Conservation (phyloP, 805 yeast genomes). For the Kuraishia hungarica region DNA sequence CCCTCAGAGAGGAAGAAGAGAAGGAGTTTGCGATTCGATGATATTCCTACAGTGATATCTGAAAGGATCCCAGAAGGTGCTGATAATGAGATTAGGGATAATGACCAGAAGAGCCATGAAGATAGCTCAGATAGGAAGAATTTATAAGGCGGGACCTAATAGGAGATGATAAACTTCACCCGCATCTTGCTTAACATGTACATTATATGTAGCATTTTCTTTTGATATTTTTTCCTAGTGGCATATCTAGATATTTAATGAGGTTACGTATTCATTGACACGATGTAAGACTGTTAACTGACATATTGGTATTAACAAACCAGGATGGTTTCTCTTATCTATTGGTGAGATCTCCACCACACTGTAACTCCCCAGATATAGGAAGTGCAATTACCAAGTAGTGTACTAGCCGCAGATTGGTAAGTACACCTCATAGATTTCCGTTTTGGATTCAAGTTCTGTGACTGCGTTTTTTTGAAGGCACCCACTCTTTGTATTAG, state of each 20-base stretch:
- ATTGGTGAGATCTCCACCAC: too few species aligned
- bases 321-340: too few species aligned
- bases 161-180: background rate
- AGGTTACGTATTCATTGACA: background rate
- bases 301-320: too few species aligned
- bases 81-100: too few species aligned
- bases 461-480: background rate
- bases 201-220: background rate
- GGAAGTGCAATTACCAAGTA: background rate
- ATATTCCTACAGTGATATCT: conserved; percentile 11
- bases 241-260: background rate
- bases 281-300: background rate
- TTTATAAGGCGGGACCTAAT: too few species aligned
- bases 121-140: background rate
- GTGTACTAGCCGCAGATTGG: too few species aligned
- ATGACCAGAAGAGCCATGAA: background rate
- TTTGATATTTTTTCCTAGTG: background rate
- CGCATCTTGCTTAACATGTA: background rate
- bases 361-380: too few species aligned
- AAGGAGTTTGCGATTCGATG: conserved; percentile 19
- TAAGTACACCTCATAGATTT: background rate
- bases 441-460: background rate
- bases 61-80: background rate
- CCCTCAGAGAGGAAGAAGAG: conserved; percentile 9
- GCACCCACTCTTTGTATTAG: background rate